phyloP scores from a whole-genome alignment of 495 filamentous ascomycete species.

The Xeromyces bisporus region DNA sequence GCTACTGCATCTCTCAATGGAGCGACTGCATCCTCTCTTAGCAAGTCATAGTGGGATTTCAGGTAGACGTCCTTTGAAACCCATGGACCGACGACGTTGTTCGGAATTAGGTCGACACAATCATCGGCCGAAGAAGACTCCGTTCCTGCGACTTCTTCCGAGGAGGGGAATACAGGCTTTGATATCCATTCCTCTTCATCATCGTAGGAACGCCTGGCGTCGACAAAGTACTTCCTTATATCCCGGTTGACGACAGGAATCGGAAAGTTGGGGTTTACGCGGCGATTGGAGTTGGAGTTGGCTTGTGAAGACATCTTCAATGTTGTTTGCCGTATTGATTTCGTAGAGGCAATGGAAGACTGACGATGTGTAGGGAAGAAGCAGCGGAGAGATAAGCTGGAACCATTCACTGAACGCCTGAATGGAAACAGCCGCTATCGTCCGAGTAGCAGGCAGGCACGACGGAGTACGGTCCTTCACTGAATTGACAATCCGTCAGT shows the following conservation, averaged over 20 bases:
- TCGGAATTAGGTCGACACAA: slow-evolving; percentile 15
- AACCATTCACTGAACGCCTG: too few relatives aligned
- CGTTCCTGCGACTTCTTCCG: slow-evolving; percentile 25
- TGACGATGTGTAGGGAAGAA: too few relatives aligned
- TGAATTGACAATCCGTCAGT: too few relatives aligned
- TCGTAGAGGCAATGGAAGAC: too few relatives aligned
- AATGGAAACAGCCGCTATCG: too few relatives aligned
- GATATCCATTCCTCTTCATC: slow-evolving; percentile 18
- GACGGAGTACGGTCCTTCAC: too few relatives aligned
- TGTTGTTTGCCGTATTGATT: too few relatives aligned
- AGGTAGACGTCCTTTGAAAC: slow-evolving; percentile 37
- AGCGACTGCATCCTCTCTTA: slow-evolving; percentile 47
- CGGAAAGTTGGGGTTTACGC: too few relatives aligned
- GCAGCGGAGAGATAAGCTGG: too few relatives aligned
- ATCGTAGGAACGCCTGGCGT: background rate
- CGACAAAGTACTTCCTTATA: slow-evolving; percentile 22
- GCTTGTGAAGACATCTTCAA: too few relatives aligned
- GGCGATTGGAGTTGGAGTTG: too few relatives aligned
- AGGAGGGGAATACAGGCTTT: slow-evolving; percentile 29
- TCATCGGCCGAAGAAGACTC: slow-evolving; percentile 10
- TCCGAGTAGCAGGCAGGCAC: too few relatives aligned
- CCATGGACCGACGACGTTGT: slow-evolving; percentile 29
- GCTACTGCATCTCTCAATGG: slow-evolving; percentile 42
- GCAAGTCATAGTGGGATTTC: slow-evolving; percentile 43
- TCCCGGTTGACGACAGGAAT: slow-evolving; percentile 12